A percentile compares a stretch with the other conserved stretches of the same genome.
Conservation (phyloP, 2,329 filamentous ascomycete genomes). For the Elsinoe ampelina region DNA sequence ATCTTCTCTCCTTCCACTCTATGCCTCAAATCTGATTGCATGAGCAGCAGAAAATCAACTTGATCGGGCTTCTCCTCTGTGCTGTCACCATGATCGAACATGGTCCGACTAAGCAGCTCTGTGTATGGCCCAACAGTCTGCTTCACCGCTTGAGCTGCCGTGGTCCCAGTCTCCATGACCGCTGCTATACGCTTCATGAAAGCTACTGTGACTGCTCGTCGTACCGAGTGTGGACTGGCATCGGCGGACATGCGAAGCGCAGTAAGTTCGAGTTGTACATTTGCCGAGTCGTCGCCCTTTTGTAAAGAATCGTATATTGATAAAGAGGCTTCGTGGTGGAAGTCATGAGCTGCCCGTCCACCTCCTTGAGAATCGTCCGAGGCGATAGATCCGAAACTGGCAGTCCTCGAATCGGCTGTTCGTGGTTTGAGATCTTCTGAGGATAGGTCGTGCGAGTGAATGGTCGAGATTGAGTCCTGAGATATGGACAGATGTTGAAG, state of each 20-base stretch:
- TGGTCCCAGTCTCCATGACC: conserved; percentile 43
- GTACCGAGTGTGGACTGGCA: conserved; percentile 80
- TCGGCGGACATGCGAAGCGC: conserved; percentile 85
- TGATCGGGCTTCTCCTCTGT: conserved; percentile 54
- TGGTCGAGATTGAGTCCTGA: conserved; percentile 53
- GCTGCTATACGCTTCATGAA: conserved; percentile 75
- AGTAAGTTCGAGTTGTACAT: conserved; percentile 89
- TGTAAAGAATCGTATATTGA: conserved; percentile 81
- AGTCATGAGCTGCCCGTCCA: conserved; percentile 44
- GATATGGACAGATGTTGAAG: conserved; percentile 38
- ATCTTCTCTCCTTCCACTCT: conserved; percentile 56
- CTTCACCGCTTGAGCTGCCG: conserved; percentile 33
- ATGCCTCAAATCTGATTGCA: conserved; percentile 70
- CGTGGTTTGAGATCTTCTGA: conserved; percentile 28
- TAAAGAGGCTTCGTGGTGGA: conserved; percentile 78
- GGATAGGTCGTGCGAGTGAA: conserved; percentile 43
- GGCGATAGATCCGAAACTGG: conserved; percentile 41
- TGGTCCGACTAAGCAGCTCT: conserved; percentile 48
- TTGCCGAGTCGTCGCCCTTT: conserved; percentile 61
- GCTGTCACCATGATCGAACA: conserved; percentile 47
- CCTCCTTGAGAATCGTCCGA: conserved; percentile 46
- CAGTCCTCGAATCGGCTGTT: conserved; percentile 21
- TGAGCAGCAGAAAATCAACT: conserved; percentile 69
- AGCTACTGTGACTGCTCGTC: conserved; percentile 73
- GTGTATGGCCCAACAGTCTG: conserved; percentile 44